phyloP scores from a whole-genome alignment of 2,329 filamentous ascomycete genomes.

The Neobulgaria alba region DNA sequence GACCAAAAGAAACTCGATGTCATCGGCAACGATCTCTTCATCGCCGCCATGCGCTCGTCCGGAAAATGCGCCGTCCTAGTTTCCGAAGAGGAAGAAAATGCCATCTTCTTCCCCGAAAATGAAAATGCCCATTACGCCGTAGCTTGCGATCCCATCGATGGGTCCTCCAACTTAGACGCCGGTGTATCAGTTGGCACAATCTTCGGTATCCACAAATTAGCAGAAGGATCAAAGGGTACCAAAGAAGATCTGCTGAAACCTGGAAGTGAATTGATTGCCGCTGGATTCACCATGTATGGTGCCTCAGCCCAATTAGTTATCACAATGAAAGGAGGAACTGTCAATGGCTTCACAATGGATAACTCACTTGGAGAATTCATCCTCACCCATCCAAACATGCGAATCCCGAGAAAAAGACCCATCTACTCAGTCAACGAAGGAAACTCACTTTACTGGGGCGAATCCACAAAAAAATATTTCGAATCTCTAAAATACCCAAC shows the following conservation, averaged over 20 bases:
- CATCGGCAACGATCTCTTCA: constrained; percentile 96
- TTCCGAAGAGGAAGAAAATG: constrained; percentile 95
- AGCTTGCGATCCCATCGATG: constrained; percentile 95
- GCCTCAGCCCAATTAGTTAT: constrained; percentile 93
- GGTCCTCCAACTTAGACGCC: constrained; percentile 93
- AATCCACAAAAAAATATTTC: constrained; percentile 80
- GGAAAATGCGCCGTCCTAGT: constrained; percentile 86
- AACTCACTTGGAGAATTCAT: constrained; percentile 98
- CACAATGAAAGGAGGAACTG: constrained; percentile 84
- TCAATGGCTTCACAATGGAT: constrained; percentile 98
- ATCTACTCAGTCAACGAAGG: constrained; percentile 99
- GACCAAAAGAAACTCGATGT: constrained; percentile 99
- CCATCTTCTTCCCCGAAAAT: constrained; percentile 75
- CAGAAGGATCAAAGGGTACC: constrained; percentile 63
- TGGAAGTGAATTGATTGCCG: constrained; percentile 83
- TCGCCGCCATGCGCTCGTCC: constrained; percentile 87
- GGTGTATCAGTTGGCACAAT: constrained; percentile 98
- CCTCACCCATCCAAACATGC: constrained; percentile 92
- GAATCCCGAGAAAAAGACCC: constrained; percentile 65
- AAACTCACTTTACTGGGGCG: constrained; percentile 94
- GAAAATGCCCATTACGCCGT: constrained; percentile 81
- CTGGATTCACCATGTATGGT: constrained; percentile 99
- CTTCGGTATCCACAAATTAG: constrained; percentile 87
- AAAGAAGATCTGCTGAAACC: constrained; percentile 83
- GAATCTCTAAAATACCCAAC: constrained; percentile 76